Evolutionary conservation across 202 grass and related monocot genomes (phyloP).

Genomic region (Schoenoplectus tabernaemontani): DNA sequence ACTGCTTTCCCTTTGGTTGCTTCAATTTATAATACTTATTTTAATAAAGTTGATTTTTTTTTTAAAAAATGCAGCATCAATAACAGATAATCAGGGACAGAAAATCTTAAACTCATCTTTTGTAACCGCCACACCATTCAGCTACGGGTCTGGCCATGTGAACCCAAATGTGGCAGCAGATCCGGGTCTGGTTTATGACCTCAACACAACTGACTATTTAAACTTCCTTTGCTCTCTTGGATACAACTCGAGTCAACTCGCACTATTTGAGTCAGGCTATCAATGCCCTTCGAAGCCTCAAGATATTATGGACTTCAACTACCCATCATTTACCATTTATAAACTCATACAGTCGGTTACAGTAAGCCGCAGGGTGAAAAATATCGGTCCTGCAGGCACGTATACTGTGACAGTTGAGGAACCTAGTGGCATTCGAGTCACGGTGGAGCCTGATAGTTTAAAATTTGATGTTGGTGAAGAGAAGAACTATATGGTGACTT

Average conservation of each 20-base stretch:
- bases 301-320: constrained; percentile 52
- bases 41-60: not conserved
- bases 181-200: constrained; percentile 72
- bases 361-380: constrained; percentile 51
- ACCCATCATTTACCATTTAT: constrained; percentile 56
- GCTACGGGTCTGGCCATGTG: constrained; percentile 54
- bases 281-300: constrained; percentile 38
- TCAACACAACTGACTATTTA: constrained; percentile 46
- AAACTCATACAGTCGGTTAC: constrained; percentile 24
- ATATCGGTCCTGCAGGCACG: constrained; percentile 39
- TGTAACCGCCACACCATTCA: constrained; percentile 38
- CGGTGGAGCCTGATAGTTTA: constrained; percentile 30
- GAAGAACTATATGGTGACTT: constrained; percentile 47
- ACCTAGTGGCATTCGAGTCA: constrained; percentile 40
- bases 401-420: constrained; percentile 32
- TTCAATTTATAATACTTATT: not conserved
- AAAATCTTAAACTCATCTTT: constrained; percentile 38
- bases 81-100: constrained; percentile 33
- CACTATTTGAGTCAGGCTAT: constrained; percentile 44
- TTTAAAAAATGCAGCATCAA: constrained; percentile 31
- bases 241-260: constrained; percentile 40
- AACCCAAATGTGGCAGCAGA: constrained; percentile 36
- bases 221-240: constrained; percentile 53
- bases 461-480: constrained; percentile 50
- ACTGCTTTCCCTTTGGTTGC: not conserved